A percentile compares a stretch with the other conserved stretches of the same genome.
Conservation (phyloP, 2,329 filamentous ascomycete genomes). For the Scytalidium lignicola region DNA sequence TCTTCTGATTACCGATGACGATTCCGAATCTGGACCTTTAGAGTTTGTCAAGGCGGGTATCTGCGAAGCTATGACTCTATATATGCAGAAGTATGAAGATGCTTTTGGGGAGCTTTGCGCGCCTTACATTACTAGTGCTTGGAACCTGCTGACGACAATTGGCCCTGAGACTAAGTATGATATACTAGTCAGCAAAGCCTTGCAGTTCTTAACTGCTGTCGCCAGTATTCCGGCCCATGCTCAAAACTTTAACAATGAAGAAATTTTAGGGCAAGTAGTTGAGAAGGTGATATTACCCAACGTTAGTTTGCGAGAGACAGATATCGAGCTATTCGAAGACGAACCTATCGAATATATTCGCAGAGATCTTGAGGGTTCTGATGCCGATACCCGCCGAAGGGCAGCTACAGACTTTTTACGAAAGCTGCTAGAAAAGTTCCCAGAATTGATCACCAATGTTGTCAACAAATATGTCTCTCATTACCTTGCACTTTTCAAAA, state of each 20-base stretch:
- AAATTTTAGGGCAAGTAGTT: constrained; percentile 77
- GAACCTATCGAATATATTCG: constrained; percentile 98
- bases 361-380: constrained; percentile 89
- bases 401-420: constrained; percentile 93
- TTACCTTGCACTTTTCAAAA: constrained; percentile 71
- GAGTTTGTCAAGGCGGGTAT: constrained; percentile 91
- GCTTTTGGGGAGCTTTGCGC: constrained; percentile 77
- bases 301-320: constrained; percentile 83
- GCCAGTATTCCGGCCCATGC: constrained; percentile 75
- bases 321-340: constrained; percentile 94
- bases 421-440: constrained; percentile 84
- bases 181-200: constrained; percentile 84
- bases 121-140: constrained; percentile 84
- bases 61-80: constrained; percentile 84
- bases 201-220: constrained; percentile 91
- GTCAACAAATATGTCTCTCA: constrained; percentile 82
- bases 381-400: constrained; percentile 86
- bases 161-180: constrained; percentile 91
- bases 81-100: constrained; percentile 92
- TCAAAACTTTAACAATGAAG: constrained; percentile 76
- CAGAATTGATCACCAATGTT: constrained; percentile 77
- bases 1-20: constrained; percentile 78
- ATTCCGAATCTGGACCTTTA: constrained; percentile 77
- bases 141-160: constrained; percentile 83
- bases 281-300: constrained; percentile 96